These are phyloP conservation scores for Saturnispora gosingensis DNA, from an alignment of 805 yeast species.

Conservation along the genomic window DNA sequence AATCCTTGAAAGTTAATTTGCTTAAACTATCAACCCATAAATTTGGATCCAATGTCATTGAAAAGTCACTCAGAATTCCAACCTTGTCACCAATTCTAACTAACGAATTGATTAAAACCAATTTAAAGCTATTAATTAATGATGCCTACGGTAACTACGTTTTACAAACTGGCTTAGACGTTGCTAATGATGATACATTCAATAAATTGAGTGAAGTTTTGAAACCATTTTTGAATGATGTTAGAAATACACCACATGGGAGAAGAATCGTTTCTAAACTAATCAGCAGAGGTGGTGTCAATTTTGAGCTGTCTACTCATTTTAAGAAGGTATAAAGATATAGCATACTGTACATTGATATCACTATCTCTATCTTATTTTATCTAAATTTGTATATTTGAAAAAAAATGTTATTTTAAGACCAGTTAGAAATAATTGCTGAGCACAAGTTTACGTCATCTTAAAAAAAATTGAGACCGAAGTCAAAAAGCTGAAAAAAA, in stretches of 20 bases:
- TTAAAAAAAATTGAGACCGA: not conserved
- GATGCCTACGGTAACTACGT: conserved; percentile 56
- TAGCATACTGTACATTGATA: not conserved
- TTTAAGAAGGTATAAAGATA: not conserved
- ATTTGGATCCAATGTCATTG: conserved; percentile 54
- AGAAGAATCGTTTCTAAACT: conserved; percentile 73
- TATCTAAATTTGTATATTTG: conserved; percentile 1
- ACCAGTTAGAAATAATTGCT: not conserved
- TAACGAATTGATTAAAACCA: conserved; percentile 31
- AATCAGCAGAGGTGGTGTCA: conserved; percentile 26
- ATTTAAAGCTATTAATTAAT: conserved; percentile 37
- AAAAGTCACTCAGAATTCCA: conserved; percentile 42
- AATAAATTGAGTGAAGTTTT: conserved; percentile 46
- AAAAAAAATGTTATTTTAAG: not conserved
- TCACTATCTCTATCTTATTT: not conserved
- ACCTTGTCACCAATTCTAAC: conserved; percentile 38
- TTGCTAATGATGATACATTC: conserved; percentile 43
- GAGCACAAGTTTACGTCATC: not conserved
- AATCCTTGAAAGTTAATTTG: conserved; percentile 24
- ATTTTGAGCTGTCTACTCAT: conserved; percentile 5
- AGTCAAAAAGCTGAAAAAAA: not conserved
- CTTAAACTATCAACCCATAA: conserved; percentile 44
- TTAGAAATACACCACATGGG: conserved; percentile 93
- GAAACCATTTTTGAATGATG: conserved; percentile 67
- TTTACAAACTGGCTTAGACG: conserved; percentile 49